Percentiles rank a stretch among this genome's conserved stretches.
phyloP scores from a whole-genome alignment of 495 filamentous ascomycete genomes.

The Extremus antarcticus region DNA sequence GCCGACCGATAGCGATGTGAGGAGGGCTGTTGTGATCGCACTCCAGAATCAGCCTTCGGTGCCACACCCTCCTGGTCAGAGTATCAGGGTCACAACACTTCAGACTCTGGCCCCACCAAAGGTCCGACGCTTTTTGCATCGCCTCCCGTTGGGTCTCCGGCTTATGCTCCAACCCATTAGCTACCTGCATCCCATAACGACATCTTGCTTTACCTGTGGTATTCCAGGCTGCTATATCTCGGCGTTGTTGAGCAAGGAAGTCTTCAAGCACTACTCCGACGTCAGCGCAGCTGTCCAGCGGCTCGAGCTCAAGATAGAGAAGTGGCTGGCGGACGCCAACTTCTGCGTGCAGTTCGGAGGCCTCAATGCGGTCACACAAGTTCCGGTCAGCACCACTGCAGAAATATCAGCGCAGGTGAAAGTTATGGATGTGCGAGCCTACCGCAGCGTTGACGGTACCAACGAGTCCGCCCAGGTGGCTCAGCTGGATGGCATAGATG shows the following conservation, averaged over 20 bases:
- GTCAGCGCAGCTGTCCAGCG: constrained; percentile 23
- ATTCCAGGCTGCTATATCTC: constrained; percentile 29
- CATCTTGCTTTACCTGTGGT: constrained; percentile 27
- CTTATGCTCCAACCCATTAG: constrained; percentile 23
- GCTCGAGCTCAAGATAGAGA: constrained; percentile 23
- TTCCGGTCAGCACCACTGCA: constrained; percentile 25
- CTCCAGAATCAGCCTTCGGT: constrained; percentile 28
- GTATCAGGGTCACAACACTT: constrained; percentile 30
- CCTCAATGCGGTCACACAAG: constrained; percentile 23
- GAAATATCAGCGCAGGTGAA: constrained; percentile 26
- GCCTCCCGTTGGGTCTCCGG: constrained; percentile 27
- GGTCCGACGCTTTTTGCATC: constrained; percentile 27
- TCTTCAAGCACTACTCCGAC: constrained; percentile 29
- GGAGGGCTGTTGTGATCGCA: constrained; percentile 31
- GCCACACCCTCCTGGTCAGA: constrained; percentile 28
- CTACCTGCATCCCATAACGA: constrained; percentile 30
- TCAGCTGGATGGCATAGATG: constrained; percentile 29
- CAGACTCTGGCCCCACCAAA: constrained; percentile 22
- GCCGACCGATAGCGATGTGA: no score
- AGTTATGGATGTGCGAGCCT: constrained; percentile 28
- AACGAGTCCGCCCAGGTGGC: constrained; percentile 26
- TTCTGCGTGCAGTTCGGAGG: constrained; percentile 25
- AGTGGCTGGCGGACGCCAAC: constrained; percentile 30
- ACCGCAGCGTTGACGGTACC: constrained; percentile 25
- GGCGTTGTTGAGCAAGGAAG: constrained; percentile 23